A percentile compares a stretch with the other conserved stretches of the same genome.
phyloP scores from a whole-genome alignment of 768 basidiomycete genomes.

The Kondoa malvinella region DNA sequence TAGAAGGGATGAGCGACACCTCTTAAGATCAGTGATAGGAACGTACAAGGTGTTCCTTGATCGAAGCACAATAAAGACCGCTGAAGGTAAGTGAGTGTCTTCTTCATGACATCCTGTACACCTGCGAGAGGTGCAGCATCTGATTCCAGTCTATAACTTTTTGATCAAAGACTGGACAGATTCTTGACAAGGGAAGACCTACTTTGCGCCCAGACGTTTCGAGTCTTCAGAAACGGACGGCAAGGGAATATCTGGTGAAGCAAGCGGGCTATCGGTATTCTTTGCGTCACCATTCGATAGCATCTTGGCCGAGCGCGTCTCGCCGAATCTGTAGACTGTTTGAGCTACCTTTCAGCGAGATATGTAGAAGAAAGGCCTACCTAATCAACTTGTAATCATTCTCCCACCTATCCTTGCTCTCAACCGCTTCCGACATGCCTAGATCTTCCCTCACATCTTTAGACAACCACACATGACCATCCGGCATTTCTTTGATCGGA shows the following conservation, averaged over 20 bases:
- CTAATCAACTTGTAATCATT: constrained; percentile 17
- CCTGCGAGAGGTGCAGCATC: neutral
- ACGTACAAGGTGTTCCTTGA: too few relatives aligned
- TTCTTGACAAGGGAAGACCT: too few relatives aligned
- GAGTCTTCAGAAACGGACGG: neutral
- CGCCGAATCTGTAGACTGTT: constrained; percentile 2
- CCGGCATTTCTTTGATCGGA: neutral
- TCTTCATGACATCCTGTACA: neutral
- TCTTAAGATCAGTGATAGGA: too few relatives aligned
- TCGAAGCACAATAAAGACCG: neutral
- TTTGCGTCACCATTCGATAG: constrained; percentile 3
- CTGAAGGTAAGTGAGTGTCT: neutral
- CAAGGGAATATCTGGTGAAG: neutral
- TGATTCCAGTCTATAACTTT: too few relatives aligned
- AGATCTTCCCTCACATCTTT: constrained; percentile 10
- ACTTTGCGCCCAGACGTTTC: neutral
- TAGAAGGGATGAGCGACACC: too few relatives aligned
- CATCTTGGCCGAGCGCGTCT: neutral
- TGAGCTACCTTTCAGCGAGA: neutral
- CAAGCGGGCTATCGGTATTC: neutral
- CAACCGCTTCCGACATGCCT: neutral
- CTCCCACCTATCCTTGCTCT: neutral
- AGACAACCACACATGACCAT: constrained; percentile 17
- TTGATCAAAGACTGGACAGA: too few relatives aligned
- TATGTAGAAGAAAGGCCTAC: neutral